Conservation (phyloP, 2,329 filamentous ascomycete genomes). For the Aspergillus tamarii region DNA sequence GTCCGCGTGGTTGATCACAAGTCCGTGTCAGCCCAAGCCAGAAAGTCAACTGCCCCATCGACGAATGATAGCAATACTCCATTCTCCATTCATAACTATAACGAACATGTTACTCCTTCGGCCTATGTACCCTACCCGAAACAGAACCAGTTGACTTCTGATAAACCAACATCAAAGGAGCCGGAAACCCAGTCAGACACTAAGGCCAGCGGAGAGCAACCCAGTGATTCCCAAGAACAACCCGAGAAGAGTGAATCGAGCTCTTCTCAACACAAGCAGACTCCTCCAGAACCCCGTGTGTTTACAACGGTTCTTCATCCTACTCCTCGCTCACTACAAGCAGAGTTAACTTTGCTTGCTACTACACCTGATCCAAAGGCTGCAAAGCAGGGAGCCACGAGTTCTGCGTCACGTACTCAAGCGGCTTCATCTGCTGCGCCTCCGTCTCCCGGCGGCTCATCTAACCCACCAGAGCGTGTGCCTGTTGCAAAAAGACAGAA, state of each 20-base stretch:
- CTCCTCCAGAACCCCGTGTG: slow-evolving; percentile 59
- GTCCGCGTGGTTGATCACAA: slow-evolving; percentile 92
- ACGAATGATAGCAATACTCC: slow-evolving; percentile 65
- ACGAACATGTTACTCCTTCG: slow-evolving; percentile 86
- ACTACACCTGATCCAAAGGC: slow-evolving; percentile 66
- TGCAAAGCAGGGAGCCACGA: slow-evolving; percentile 50
- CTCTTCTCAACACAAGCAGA: slow-evolving; percentile 51
- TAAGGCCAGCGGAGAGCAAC: slow-evolving; percentile 22
- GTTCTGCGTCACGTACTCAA: slow-evolving; percentile 43
- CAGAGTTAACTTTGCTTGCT: slow-evolving; percentile 76
- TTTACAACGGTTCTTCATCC: slow-evolving; percentile 83
- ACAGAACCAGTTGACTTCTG: slow-evolving; percentile 39
- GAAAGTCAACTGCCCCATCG: slow-evolving; percentile 57
- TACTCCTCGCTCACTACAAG: slow-evolving; percentile 73
- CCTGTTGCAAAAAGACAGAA: slow-evolving; percentile 69
- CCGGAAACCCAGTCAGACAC: slow-evolving; percentile 26
- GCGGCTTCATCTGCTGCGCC: slow-evolving; percentile 50
- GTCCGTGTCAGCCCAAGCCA: slow-evolving; percentile 63
- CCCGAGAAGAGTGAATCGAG: slow-evolving; percentile 58
- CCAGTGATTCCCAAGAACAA: slow-evolving; percentile 61
- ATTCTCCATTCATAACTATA: slow-evolving; percentile 92
- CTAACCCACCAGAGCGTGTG: slow-evolving; percentile 59
- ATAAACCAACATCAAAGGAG: slow-evolving; percentile 32
- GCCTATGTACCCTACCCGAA: slow-evolving; percentile 75
- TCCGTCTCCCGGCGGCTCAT: slow-evolving; percentile 71